Percentiles rank a stretch among this genome's conserved stretches.
phyloP scores from a whole-genome alignment of 768 basidiomycete species.

The Pisolithus microcarpus region DNA sequence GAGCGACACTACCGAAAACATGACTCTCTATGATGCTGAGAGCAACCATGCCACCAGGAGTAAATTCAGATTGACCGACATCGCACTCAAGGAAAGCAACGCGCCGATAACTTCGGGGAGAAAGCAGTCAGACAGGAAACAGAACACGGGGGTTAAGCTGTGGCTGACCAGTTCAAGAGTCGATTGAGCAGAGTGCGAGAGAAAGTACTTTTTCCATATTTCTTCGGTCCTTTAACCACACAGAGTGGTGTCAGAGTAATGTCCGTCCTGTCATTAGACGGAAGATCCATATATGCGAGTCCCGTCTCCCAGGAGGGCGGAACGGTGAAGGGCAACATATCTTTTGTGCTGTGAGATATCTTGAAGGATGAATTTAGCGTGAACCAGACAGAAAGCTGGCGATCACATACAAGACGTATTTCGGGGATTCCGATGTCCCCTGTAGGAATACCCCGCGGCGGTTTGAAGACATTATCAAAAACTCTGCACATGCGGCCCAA shows the following conservation, averaged over 20 bases:
- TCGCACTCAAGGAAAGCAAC: conserved; percentile 94
- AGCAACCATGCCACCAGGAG: conserved; percentile 77
- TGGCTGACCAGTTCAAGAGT: conserved; percentile 47
- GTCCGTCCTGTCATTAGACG: conserved; percentile 1
- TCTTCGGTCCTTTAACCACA: conserved; percentile 79
- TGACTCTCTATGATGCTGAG: conserved; percentile 63
- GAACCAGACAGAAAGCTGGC: neutral
- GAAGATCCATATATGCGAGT: conserved; percentile 10
- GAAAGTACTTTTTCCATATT: conserved; percentile 87
- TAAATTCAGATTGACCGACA: conserved; percentile 90
- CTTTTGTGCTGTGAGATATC: conserved; percentile 22
- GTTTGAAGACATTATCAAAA: conserved; percentile 58
- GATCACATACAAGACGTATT: conserved; percentile 39
- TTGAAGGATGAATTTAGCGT: conserved; percentile 12
- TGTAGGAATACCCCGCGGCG: conserved; percentile 27
- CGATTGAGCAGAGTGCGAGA: conserved; percentile 66
- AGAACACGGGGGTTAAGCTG: neutral
- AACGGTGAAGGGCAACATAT: conserved; percentile 28
- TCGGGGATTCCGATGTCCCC: conserved; percentile 41
- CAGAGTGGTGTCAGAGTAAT: conserved; percentile 33
- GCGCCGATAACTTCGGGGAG: conserved; percentile 48
- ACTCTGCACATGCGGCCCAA: conserved; percentile 56
- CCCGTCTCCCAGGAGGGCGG: conserved; percentile 32
- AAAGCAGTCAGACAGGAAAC: neutral
- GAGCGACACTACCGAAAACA: conserved; percentile 52